These are phyloP conservation scores for Labyrinthula sp. DNA, from an alignment of 352 stramenopile genomes.

Conservation along the genomic window DNA sequence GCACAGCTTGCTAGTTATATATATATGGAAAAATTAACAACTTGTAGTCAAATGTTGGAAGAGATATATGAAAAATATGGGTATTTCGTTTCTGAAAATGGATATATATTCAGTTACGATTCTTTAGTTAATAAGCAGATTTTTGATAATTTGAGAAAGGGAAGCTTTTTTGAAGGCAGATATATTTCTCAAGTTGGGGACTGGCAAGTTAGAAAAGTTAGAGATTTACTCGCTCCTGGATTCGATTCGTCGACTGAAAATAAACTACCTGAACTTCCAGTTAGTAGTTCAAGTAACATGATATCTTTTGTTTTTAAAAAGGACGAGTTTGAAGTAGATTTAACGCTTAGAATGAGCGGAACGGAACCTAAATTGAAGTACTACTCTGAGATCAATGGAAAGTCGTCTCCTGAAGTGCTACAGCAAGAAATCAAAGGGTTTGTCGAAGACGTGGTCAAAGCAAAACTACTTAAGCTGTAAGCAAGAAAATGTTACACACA, in stretches of 20 bases:
- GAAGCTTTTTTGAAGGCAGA: too few species aligned
- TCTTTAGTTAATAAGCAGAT: conserved; percentile 55
- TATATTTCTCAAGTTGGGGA: conserved; percentile 40
- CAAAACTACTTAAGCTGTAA: too few species aligned
- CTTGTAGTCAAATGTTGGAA: conserved; percentile 44
- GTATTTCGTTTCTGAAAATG: conserved; percentile 85
- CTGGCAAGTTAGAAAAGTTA: conserved; percentile 49
- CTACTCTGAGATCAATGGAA: conserved; percentile 63
- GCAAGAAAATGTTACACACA: too few species aligned
- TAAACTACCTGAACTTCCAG: conserved; percentile 65
- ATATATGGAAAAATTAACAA: conserved; percentile 36
- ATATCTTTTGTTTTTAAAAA: conserved; percentile 88
- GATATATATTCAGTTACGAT: conserved; percentile 86
- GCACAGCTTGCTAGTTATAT: conserved; percentile 53
- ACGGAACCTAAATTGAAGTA: conserved; percentile 99
- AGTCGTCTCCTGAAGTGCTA: conserved; percentile 11
- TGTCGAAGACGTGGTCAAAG: too few species aligned
- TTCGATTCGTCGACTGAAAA: conserved; percentile 59
- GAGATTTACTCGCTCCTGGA: conserved; percentile 51
- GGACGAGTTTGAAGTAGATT: conserved; percentile 77
- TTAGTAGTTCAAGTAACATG: conserved; percentile 73
- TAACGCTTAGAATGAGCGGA: conserved; percentile 83
- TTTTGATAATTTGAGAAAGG: conserved; percentile 66
- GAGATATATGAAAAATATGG: conserved; percentile 72
- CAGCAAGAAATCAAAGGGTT: too few species aligned